These are phyloP conservation scores for Balakata baccata DNA, from an alignment of 345 rosid genomes.

Conservation along the genomic window DNA sequence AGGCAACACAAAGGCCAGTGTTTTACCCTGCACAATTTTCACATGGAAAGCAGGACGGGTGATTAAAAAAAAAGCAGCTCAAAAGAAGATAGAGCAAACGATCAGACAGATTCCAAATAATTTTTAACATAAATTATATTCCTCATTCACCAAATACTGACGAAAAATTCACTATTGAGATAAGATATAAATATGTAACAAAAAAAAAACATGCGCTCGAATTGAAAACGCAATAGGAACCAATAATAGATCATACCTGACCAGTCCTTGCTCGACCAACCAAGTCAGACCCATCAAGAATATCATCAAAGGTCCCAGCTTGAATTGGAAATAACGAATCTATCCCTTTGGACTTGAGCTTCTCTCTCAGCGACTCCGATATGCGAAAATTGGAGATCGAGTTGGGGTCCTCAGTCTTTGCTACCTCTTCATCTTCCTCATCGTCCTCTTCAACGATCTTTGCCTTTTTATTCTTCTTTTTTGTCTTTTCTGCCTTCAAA, in stretches of 20 bases:
- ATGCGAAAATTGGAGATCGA: constrained; percentile 67
- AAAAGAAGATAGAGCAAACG: background rate
- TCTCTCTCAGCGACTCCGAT: constrained; percentile 56
- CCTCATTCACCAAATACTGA: too few relatives aligned
- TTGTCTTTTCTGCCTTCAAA: constrained; percentile 22
- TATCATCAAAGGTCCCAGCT: constrained; percentile 70
- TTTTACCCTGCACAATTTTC: constrained; percentile 67
- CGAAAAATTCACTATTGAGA: too few relatives aligned
- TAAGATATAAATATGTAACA: too few relatives aligned
- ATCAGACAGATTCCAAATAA: background rate
- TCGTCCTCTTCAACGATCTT: constrained; percentile 29
- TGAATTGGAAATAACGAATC: constrained; percentile 85
- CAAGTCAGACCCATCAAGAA: constrained; percentile 76
- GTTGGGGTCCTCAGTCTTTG: constrained; percentile 54
- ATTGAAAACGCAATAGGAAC: too few relatives aligned
- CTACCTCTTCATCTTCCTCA: constrained; percentile 38
- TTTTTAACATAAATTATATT: too few relatives aligned
- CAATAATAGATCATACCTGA: constrained; percentile 44
- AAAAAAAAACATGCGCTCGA: too few relatives aligned
- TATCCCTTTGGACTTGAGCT: constrained; percentile 69
- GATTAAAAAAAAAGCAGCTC: background rate
- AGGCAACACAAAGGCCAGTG: constrained; percentile 94
- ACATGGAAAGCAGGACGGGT: background rate
- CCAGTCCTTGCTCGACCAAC: constrained; percentile 97
- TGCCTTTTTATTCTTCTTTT: constrained; percentile 50